Conservation (phyloP, 495 filamentous ascomycete genomes). For the Lasiosphaeris hirsuta region DNA sequence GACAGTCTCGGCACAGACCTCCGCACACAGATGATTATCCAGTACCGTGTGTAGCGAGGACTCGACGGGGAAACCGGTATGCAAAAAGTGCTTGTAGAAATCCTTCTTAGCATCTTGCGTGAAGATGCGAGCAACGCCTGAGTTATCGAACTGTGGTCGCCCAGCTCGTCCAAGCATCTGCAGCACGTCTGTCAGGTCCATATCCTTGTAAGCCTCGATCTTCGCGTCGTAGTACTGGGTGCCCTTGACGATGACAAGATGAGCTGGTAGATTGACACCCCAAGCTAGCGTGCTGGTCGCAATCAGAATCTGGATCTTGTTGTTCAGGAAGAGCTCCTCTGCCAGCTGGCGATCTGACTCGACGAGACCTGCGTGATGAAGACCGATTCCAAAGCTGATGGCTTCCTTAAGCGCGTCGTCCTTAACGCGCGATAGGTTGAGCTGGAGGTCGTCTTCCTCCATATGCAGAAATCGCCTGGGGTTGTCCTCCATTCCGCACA, state of each 20-base stretch:
- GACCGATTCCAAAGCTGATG: constrained; percentile 90
- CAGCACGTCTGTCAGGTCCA: constrained; percentile 97
- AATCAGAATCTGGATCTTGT: constrained; percentile 95
- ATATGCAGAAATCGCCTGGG: constrained; percentile 87
- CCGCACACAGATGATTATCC: constrained; percentile 94
- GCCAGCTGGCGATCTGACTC: constrained; percentile 88
- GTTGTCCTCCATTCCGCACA: constrained; percentile 98
- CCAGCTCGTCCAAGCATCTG: constrained; percentile 98
- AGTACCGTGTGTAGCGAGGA: constrained; percentile 93
- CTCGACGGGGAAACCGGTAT: constrained; percentile 97
- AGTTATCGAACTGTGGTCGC: constrained; percentile 92
- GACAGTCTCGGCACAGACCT: constrained; percentile 91
- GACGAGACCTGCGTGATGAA: constrained; percentile 95
- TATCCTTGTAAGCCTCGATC: constrained; percentile 95
- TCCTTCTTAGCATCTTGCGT: constrained; percentile 97
- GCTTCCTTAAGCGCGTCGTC: constrained; percentile 89
- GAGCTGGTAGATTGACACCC: constrained; percentile 97
- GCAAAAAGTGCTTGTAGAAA: constrained; percentile 99
- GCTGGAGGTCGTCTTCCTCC: constrained; percentile 88
- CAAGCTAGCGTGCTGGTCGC: constrained; percentile 97
- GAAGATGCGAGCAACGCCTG: constrained; percentile 93
- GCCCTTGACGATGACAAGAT: constrained; percentile 96
- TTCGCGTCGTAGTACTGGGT: constrained; percentile 99
- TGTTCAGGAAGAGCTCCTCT: constrained; percentile 93
- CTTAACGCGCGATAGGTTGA: constrained; percentile 80